Conservation (phyloP, 2,329 filamentous ascomycete species). For the Leptographium lundbergii region DNA sequence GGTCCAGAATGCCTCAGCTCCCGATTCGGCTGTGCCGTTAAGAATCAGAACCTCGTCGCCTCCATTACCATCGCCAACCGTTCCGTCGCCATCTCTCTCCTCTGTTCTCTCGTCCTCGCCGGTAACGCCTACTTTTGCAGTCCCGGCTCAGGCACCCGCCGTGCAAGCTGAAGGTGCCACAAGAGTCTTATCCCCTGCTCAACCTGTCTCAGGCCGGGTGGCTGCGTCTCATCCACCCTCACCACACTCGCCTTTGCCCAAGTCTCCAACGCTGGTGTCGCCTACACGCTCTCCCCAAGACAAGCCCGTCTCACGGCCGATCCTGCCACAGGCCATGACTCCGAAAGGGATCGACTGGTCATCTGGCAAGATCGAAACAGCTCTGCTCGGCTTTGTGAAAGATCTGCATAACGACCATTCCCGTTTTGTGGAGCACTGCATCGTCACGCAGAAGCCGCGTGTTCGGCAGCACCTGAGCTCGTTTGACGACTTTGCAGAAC, state of each 20-base stretch:
- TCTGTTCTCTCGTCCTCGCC: not conserved
- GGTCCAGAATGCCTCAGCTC: not conserved
- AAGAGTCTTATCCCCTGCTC: not conserved
- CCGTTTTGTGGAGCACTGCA: slow-evolving; percentile 29
- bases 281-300: not conserved
- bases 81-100: not conserved
- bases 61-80: not conserved
- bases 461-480: slow-evolving; percentile 4
- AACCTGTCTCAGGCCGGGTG: not conserved
- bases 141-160: not conserved
- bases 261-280: not conserved
- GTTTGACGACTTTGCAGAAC: slow-evolving; percentile 32
- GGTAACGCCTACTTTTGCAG: not conserved
- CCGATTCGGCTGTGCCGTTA: not conserved
- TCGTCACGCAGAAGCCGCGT: slow-evolving; percentile 21
- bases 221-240: not conserved
- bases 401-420: slow-evolving; percentile 34
- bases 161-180: not conserved
- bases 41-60: not conserved
- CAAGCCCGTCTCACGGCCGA: not conserved
- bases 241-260: not conserved
- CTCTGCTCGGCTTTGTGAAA: slow-evolving; percentile 25
- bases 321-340: not conserved
- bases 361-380: slow-evolving; percentile 27
- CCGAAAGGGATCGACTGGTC: slow-evolving; percentile 24